Evolutionary conservation across 2,329 filamentous ascomycete species (phyloP).

Genomic region (Metarhizium robertsii): DNA sequence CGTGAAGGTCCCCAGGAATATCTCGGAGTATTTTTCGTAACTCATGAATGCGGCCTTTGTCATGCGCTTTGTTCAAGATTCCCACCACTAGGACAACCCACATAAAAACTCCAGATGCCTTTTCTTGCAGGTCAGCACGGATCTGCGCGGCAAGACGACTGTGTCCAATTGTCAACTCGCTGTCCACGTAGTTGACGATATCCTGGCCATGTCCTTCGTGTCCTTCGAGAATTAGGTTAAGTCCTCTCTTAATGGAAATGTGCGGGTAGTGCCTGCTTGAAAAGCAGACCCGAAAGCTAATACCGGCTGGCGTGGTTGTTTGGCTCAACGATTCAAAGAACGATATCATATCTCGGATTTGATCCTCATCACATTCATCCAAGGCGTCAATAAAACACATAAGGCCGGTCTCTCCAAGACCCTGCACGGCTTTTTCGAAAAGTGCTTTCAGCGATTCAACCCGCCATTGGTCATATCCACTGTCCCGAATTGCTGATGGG

Average conservation of each 20-base stretch:
- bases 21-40: constrained; percentile 20
- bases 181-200: constrained; percentile 12
- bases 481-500: background rate
- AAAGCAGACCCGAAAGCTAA: constrained; percentile 26
- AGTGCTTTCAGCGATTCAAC: constrained; percentile 4
- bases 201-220: constrained; percentile 16
- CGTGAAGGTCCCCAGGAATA: constrained; percentile 28
- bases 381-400: constrained; percentile 27
- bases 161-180: constrained; percentile 19
- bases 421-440: constrained; percentile 12
- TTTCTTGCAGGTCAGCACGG: background rate
- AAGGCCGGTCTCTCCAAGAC: constrained; percentile 7
- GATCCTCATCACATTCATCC: constrained; percentile 34
- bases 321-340: constrained; percentile 30
- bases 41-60: constrained; percentile 11
- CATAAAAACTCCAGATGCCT: constrained; percentile 6
- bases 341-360: constrained; percentile 30
- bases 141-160: constrained; percentile 13
- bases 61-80: constrained; percentile 1
- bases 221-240: constrained; percentile 15
- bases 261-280: constrained; percentile 36
- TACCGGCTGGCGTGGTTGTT: constrained; percentile 9
- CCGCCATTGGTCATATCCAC: background rate
- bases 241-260: constrained; percentile 20
- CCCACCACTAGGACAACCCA: constrained; percentile 4